A percentile compares a stretch with the other conserved stretches of the same genome.
Evolutionary conservation across 2,329 filamentous ascomycete genomes (phyloP).

Genomic region (Microcera coccophila): DNA sequence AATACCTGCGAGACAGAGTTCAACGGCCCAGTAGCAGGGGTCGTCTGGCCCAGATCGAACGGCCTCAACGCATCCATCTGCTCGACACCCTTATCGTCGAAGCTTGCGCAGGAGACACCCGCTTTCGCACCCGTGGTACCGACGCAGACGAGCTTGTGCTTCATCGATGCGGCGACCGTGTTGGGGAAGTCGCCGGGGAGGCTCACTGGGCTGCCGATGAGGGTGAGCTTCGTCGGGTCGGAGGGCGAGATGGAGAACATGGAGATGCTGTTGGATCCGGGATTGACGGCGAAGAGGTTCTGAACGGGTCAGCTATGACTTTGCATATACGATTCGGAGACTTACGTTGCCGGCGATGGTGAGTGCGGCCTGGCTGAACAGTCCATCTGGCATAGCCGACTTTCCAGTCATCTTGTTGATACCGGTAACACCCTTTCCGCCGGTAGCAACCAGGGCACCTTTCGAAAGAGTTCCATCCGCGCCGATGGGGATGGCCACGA

Average conservation of each 20-base stretch:
- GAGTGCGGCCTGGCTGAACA: constrained; percentile 49
- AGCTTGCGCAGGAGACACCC: constrained; percentile 43
- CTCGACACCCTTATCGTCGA: constrained; percentile 36
- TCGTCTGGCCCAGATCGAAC: constrained; percentile 52
- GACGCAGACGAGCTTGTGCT: constrained; percentile 44
- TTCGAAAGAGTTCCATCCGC: constrained; percentile 44
- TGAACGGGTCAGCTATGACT: neutral
- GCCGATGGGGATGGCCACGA: constrained; percentile 48
- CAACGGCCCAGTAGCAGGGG: constrained; percentile 53
- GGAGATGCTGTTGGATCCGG: constrained; percentile 49
- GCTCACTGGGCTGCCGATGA: constrained; percentile 40
- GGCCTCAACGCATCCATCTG: constrained; percentile 43
- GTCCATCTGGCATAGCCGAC: constrained; percentile 45
- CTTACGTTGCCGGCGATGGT: constrained; percentile 49
- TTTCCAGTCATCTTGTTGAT: constrained; percentile 37
- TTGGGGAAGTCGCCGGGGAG: constrained; percentile 51
- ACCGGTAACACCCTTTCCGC: constrained; percentile 43
- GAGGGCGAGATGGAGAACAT: constrained; percentile 43
- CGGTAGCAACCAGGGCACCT: constrained; percentile 42
- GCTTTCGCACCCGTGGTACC: constrained; percentile 42
- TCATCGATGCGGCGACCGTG: constrained; percentile 46
- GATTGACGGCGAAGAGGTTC: constrained; percentile 49
- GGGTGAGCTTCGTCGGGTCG: constrained; percentile 42
- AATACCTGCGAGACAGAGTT: constrained; percentile 60
- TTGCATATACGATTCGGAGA: neutral